These are phyloP conservation scores for Helicostylum pulchrum DNA, from an alignment of 192 early-diverging fungal species.

Conservation along the genomic window DNA sequence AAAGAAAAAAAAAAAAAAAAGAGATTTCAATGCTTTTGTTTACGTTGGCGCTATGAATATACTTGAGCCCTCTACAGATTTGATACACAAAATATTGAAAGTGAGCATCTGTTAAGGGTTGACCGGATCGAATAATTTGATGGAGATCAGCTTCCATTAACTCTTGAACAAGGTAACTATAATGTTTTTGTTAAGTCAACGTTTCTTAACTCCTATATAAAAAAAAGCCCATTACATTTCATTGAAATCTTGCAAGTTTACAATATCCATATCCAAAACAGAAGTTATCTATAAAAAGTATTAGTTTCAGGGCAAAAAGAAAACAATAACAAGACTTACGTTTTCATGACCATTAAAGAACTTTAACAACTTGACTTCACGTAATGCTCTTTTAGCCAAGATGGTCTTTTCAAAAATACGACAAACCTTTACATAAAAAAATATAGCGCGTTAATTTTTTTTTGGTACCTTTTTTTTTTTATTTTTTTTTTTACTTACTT, in stretches of 20 bases:
- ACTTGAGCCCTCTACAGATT: slow-evolving; percentile 95
- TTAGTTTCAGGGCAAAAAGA: not conserved
- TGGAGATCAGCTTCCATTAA: slow-evolving; percentile 99
- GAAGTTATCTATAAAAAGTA: slow-evolving; percentile 34
- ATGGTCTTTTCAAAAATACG: slow-evolving; percentile 66
- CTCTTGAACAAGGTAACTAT: slow-evolving; percentile 89
- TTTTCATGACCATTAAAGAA: slow-evolving; percentile 76
- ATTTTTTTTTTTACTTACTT: slow-evolving; percentile 38
- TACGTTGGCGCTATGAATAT: slow-evolving; percentile 98
- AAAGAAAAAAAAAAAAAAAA: slow-evolving; percentile 4
- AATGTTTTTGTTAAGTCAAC: not conserved
- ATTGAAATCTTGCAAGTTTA: slow-evolving; percentile 82
- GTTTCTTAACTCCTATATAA: not conserved
- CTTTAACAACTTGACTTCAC: slow-evolving; percentile 69
- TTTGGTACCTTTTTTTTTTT: not conserved
- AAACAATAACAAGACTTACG: slow-evolving; percentile 37
- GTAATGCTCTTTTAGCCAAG: slow-evolving; percentile 65
- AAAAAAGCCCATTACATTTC: slow-evolving; percentile 64
- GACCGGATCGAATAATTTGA: slow-evolving; percentile 92
- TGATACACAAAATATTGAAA: slow-evolving; percentile 99
- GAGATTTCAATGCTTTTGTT: slow-evolving; percentile 29
- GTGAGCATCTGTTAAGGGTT: slow-evolving; percentile 94
- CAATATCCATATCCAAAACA: slow-evolving; percentile 84
- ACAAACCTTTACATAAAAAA: slow-evolving; percentile 22
- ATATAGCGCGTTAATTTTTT: not conserved